Evolutionary conservation across 257 asterid species (phyloP), one percentile per base, ranked within the genome.

Genomic region (Primulina eburnea): DNA sequence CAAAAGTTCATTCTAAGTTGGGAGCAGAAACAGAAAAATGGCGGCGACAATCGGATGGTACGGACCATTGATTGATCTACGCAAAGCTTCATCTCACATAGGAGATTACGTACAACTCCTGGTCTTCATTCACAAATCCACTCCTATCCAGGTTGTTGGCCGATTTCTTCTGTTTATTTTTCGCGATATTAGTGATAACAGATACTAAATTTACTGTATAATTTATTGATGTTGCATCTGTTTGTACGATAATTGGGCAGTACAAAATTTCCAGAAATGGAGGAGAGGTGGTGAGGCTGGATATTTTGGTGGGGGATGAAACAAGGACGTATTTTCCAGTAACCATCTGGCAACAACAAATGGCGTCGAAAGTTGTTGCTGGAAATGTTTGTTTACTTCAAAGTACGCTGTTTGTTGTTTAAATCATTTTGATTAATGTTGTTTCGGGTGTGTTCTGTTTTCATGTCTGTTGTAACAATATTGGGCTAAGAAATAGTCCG

Each of bases 21-120:
- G 26, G 26, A 24, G 26, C 26, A 32, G 6, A 5, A 32, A 32
- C 4, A 4, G 6, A 5, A 32, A 32, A 32, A 32, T 83, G 83
- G 84, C 85, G 77, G 87, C 92, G 57, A 76, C 82, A 62, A 84
- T 86, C 57, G 89, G 91, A 63, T 86, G 92, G 87, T 88, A 88
- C 68, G 92, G 92, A 55, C 95, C 92, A 34, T 73, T 88, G 17
- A 85, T 89, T 34, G 90, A 87, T 71, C 90, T 85, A 57, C 67
- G 78, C 73, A 76, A 76, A 50, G 88, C 91, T 12, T 69, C 84
- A 37, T 73, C 87, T 30, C 79, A 86, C 77, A 52, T 85, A 61
- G 92, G 83, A 18, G 85, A 84, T 65, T 86, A 77, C 74, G 87
- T 87, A 0, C 96, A 89, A 18, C 85, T 89, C 71, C 76, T 89